phyloP scores from a whole-genome alignment of 2,329 filamentous ascomycete species.

The Stromatinia cepivora region DNA sequence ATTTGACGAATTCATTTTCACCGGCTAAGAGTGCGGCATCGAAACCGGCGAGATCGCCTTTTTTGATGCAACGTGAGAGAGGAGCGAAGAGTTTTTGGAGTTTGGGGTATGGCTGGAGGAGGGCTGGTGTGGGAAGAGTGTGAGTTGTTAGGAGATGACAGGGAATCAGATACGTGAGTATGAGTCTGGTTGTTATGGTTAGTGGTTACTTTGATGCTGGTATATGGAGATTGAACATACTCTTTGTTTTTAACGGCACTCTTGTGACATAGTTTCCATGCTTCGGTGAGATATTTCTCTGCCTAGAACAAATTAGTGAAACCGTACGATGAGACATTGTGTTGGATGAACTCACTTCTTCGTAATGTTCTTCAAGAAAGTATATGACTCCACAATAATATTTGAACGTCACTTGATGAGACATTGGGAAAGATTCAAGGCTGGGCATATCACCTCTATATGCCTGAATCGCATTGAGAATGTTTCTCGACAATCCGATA shows the following conservation, averaged over 20 bases:
- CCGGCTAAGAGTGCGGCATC: conserved; percentile 77
- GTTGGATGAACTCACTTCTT: conserved; percentile 56
- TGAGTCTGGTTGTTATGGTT: conserved; percentile 58
- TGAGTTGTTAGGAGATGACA: conserved; percentile 88
- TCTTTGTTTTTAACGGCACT: conserved; percentile 75
- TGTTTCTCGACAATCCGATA: conserved; percentile 84
- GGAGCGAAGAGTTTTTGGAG: conserved; percentile 78
- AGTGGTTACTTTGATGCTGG: conserved; percentile 18
- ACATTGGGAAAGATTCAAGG: conserved; percentile 77
- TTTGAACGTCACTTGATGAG: conserved; percentile 92
- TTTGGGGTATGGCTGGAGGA: conserved; percentile 73
- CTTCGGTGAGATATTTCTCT: conserved; percentile 75
- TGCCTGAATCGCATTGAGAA: conserved; percentile 79
- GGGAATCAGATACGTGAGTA: conserved; percentile 91
- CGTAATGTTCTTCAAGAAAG: conserved; percentile 93
- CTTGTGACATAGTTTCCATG: conserved; percentile 79
- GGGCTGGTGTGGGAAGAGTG: conserved; percentile 69
- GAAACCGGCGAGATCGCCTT: conserved; percentile 79
- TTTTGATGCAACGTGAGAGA: conserved; percentile 75
- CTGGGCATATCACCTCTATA: conserved; percentile 77
- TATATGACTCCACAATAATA: conserved; percentile 94
- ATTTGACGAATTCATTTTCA: conserved; percentile 90
- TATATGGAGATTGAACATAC: conserved; percentile 39
- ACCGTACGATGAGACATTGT: background rate
- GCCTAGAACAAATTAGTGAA: conserved; percentile 52